Percentiles rank a stretch among this genome's conserved stretches.
phyloP scores from a whole-genome alignment of 129 eudicot species.

The Mikania micrantha region DNA sequence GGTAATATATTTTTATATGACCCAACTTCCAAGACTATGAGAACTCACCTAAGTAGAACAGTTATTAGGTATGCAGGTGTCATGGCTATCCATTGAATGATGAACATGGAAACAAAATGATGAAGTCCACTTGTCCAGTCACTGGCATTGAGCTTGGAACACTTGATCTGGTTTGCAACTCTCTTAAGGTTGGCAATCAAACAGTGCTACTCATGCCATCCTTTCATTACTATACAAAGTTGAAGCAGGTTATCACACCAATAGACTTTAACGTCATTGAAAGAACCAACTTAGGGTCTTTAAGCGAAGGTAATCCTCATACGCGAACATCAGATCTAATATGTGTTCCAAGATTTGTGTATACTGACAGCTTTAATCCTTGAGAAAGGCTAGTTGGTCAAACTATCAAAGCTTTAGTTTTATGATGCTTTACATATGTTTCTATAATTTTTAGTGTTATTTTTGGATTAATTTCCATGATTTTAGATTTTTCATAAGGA shows the following conservation, averaged over 20 bases:
- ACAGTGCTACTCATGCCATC: constrained; percentile 73
- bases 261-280: constrained; percentile 63
- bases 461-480: not conserved
- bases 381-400: not conserved
- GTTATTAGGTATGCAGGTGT: constrained; percentile 69
- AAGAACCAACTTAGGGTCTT: constrained; percentile 69
- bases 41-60: not conserved
- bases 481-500: not conserved
- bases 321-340: not conserved
- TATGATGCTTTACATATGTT: too few species aligned
- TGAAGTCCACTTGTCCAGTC: constrained; percentile 47
- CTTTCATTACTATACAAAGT: constrained; percentile 45
- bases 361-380: not conserved
- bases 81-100: constrained; percentile 55
- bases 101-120: constrained; percentile 25
- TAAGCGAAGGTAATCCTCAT: constrained; percentile 68
- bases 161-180: constrained; percentile 41
- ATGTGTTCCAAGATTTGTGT: not conserved
- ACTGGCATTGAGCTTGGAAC: constrained; percentile 40
- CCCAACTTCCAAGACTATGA: not conserved
- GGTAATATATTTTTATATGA: constrained; percentile 33
- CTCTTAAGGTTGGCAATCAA: constrained; percentile 55
- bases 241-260: constrained; percentile 40
- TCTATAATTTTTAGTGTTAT: constrained; percentile 1
- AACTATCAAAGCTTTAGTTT: not conserved